phyloP scores from a whole-genome alignment of 441 rosid species.

The Viola pubescens region DNA sequence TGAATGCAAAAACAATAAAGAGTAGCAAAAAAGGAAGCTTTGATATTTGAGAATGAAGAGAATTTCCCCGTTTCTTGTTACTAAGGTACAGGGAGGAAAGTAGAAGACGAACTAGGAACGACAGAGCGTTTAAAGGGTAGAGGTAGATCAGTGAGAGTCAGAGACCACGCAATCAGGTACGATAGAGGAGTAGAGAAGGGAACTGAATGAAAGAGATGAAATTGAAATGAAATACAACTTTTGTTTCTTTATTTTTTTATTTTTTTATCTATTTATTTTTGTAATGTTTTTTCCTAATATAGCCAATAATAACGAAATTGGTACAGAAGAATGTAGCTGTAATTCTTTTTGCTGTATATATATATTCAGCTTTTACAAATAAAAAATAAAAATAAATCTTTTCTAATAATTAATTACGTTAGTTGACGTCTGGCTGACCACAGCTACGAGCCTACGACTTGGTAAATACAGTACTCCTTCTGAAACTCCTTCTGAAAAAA shows the following conservation, averaged over 20 bases:
- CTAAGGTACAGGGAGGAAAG: not conserved
- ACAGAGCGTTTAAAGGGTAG: constrained; percentile 8
- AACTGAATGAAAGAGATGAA: no score
- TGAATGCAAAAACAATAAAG: not conserved
- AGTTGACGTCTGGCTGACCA: no score
- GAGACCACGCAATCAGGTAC: not conserved
- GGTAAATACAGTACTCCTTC: no score
- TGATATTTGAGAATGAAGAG: not conserved
- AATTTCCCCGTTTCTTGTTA: no score
- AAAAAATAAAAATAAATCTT: no score
- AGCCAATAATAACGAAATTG: not conserved
- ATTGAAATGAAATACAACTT: not conserved
- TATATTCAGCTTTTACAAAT: no score
- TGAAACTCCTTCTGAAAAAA: no score
- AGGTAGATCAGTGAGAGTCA: not conserved
- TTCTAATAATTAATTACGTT: no score
- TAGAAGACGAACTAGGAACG: constrained; percentile 12
- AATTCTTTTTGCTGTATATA: not conserved
- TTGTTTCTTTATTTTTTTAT: no score
- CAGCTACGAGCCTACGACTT: no score
- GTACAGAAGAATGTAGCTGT: not conserved
- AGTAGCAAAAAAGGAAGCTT: not conserved
- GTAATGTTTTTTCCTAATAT: not conserved
- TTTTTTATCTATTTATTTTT: not conserved
- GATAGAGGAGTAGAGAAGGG: not conserved